Evolutionary conservation across 129 eudicot species (phyloP).

Genomic region (Helianthus tuberosus): DNA sequence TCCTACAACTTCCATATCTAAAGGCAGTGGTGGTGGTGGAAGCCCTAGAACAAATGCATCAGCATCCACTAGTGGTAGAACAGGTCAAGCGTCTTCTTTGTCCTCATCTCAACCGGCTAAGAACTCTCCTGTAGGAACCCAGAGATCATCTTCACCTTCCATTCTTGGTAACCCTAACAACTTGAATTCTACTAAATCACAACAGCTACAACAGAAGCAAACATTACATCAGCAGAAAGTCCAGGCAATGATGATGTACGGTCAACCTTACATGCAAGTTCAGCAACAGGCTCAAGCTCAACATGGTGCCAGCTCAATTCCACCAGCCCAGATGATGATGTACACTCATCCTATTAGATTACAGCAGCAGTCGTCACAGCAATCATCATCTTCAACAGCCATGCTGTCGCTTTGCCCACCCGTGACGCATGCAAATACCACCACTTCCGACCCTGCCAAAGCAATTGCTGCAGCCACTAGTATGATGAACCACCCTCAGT

Average conservation of each 20-base stretch:
- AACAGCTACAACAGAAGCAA: constrained; percentile 49
- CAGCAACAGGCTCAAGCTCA: constrained; percentile 38
- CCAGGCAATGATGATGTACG: constrained; percentile 45
- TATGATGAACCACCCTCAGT: constrained; percentile 54
- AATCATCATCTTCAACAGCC: constrained; percentile 49
- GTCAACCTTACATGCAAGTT: constrained; percentile 43
- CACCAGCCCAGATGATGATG: no score
- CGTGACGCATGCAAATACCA: constrained; percentile 43
- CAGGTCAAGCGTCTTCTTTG: constrained; percentile 47
- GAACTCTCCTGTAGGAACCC: constrained; percentile 45
- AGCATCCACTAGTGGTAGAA: constrained; percentile 55
- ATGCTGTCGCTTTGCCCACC: constrained; percentile 60
- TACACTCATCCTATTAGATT: constrained; percentile 47
- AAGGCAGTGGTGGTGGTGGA: constrained; percentile 56
- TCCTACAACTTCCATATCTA: constrained; percentile 81
- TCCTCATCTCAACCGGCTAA: constrained; percentile 60
- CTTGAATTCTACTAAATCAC: constrained; percentile 43
- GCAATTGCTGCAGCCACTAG: constrained; percentile 81
- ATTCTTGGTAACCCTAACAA: constrained; percentile 74
- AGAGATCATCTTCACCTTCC: constrained; percentile 72
- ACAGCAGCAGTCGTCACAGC: constrained; percentile 48
- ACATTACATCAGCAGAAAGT: constrained; percentile 36
- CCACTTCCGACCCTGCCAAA: constrained; percentile 84
- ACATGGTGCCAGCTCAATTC: constrained; percentile 38
- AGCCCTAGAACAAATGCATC: constrained; percentile 75